These are phyloP conservation scores for Meyerozyma athensensis DNA, from an alignment of 1,139 yeast species.

Conservation along the genomic window DNA sequence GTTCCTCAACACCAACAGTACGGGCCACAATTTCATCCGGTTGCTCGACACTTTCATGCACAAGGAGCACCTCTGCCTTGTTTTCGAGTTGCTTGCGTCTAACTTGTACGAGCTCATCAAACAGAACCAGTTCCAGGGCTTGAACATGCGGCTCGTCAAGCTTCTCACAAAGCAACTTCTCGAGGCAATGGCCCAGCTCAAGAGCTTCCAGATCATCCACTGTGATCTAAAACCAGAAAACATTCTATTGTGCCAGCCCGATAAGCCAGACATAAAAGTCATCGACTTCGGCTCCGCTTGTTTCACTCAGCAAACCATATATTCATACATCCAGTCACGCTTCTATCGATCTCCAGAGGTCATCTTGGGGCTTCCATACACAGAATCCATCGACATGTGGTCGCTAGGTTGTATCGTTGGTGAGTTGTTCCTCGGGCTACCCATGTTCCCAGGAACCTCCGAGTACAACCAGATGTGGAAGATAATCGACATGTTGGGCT, in stretches of 20 bases:
- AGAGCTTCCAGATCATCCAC: conserved; percentile 82
- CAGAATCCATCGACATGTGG: conserved; percentile 97
- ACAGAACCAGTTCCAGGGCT: conserved; percentile 91
- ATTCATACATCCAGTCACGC: conserved; percentile 92
- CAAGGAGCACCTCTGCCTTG: conserved; percentile 87
- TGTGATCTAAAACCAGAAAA: conserved; percentile 98
- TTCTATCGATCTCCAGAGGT: conserved; percentile 97
- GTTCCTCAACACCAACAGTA: conserved; percentile 68
- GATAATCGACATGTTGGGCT: conserved; percentile 76
- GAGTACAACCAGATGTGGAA: conserved; percentile 88
- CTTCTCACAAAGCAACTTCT: conserved; percentile 75
- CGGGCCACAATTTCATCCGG: conserved; percentile 70
- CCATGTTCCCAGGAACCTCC: conserved; percentile 91
- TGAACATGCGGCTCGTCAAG: conserved; percentile 75
- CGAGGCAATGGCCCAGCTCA: conserved; percentile 74
- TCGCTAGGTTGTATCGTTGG: conserved; percentile 96
- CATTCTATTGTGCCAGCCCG: conserved; percentile 74
- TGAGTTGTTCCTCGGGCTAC: conserved; percentile 87
- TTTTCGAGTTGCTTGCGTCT: conserved; percentile 83
- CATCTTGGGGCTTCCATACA: conserved; percentile 81
- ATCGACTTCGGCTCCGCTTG: conserved; percentile 98
- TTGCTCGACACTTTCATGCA: conserved; percentile 88
- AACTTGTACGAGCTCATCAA: conserved; percentile 86
- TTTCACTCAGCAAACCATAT: conserved; percentile 82
- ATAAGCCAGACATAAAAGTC: conserved; percentile 83